Evolutionary conservation across 2,329 filamentous ascomycete genomes (phyloP), one percentile per base, ranked within the genome.

Genomic region (Eurotiales sp.): DNA sequence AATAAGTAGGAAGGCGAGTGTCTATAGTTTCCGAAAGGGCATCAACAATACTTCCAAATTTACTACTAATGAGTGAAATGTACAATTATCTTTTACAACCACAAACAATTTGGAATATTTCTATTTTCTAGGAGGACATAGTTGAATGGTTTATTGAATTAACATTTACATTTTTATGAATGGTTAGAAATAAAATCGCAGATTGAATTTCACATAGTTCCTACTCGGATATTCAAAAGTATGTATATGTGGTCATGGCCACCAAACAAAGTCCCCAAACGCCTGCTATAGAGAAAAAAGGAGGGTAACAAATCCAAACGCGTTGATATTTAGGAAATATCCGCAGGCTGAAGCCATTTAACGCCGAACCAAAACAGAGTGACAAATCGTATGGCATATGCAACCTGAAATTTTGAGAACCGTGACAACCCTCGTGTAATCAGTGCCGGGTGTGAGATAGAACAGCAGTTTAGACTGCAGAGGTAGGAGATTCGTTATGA

Each of bases 1-100:
- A 73, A 76, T 60, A 77, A 69, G 56, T 72, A 44, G 40, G 29
- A 17, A 29, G 34, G 14, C 22, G n/a, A n/a, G n/a, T 37, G 17
- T 37, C 7, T 8, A 11, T 3, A 2, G 6, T 37, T 19, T 37
- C 34, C 21, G 21, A 8, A 37, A 8, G 6, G 34, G 2, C n/a
- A 36, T 17, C 32, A 17, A 36, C 32, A 36, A 36, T n/a, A n/a
- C 25, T 10, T 6, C 25, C 15, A 36, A 36, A 8, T 36, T 36
- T 15, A 15, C 32, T 17, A 36, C 32, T 36, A 15, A 37, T 37
- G 17, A 19, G 21, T 37, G 34, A 37, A 37, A 37, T 37, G 34
- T 37, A 37, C 44, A 12, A 21, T 36, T 23, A 36, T 47, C 11
- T 22, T 21, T 22, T n/a, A 34, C 27, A 22, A 34, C 17, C 29